Conservation (phyloP, 306 rosid genomes). For the Sphenostylis stenocarpa region DNA sequence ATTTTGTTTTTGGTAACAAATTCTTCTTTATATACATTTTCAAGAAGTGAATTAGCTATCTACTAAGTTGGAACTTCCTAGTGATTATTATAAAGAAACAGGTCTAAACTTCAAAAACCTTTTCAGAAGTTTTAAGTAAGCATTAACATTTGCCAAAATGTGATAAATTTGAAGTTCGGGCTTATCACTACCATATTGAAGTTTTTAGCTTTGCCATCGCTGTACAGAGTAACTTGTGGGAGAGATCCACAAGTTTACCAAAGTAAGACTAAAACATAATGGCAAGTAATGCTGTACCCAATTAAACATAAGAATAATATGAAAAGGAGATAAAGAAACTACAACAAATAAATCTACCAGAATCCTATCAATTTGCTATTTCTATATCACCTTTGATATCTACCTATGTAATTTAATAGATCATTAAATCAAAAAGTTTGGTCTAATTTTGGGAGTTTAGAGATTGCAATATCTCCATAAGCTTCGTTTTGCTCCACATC, state of each 20-base stretch:
- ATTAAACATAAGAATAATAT: background rate
- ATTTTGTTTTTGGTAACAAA: too few species aligned
- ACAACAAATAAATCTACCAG: background rate
- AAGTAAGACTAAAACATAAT: background rate
- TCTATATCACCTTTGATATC: background rate
- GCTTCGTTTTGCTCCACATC: constrained; percentile 63
- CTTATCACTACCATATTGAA: background rate
- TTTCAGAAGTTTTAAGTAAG: background rate
- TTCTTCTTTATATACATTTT: too few species aligned
- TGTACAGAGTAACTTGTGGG: constrained; percentile 28
- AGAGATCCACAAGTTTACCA: constrained; percentile 23
- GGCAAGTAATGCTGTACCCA: constrained; percentile 17
- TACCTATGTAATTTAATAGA: background rate
- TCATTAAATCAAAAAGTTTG: constrained; percentile 36
- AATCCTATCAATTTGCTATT: constrained; percentile 26
- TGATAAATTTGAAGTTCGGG: background rate
- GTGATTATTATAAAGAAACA: background rate
- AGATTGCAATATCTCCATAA: constrained; percentile 56
- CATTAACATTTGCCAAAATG: background rate
- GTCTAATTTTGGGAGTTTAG: constrained; percentile 54
- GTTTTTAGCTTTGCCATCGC: constrained; percentile 15
- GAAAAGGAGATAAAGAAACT: background rate
- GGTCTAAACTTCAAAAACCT: background rate
- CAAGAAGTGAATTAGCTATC: too few species aligned
- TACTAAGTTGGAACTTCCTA: too few species aligned